Conservation (phyloP, 2,329 filamentous ascomycete species). For the Fonsecaea nubica region DNA sequence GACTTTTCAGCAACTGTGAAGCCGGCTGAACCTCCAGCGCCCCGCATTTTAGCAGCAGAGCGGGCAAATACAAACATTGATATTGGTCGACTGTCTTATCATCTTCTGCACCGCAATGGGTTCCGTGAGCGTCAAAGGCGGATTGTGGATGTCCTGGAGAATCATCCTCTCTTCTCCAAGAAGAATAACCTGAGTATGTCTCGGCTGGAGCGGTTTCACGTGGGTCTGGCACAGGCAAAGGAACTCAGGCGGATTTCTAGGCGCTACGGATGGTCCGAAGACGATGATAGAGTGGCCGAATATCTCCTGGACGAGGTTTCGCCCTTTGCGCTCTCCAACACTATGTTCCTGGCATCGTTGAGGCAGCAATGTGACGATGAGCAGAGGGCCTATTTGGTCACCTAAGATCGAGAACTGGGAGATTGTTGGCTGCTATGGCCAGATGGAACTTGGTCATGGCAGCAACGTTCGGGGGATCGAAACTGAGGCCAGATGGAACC, state of each 20-base stretch:
- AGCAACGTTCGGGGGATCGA: constrained; percentile 61
- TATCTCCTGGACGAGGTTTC: constrained; percentile 62
- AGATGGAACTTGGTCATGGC: constrained; percentile 61
- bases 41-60: too few species aligned
- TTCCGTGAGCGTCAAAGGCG: too few species aligned
- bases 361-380: constrained; percentile 57
- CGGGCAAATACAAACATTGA: too few species aligned
- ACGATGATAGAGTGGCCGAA: constrained; percentile 59
- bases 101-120: too few species aligned
- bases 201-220: constrained; percentile 59
- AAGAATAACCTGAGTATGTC: constrained; percentile 59
- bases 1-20: too few species aligned
- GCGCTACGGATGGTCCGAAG: constrained; percentile 55
- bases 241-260: constrained; percentile 55
- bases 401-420: constrained; percentile 57
- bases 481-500: constrained; percentile 57
- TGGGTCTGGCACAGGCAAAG: constrained; percentile 61
- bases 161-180: constrained; percentile 52
- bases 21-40: too few species aligned
- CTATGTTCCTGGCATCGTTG: constrained; percentile 61
- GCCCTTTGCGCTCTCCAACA: constrained; percentile 57
- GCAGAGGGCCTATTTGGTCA: constrained; percentile 57
- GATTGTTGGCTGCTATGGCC: constrained; percentile 60
- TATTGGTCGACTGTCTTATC: too few species aligned
- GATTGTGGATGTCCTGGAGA: too few species aligned